Conservation (phyloP, 192 early-diverging fungal species). For the Chytriomyces sp. region DNA sequence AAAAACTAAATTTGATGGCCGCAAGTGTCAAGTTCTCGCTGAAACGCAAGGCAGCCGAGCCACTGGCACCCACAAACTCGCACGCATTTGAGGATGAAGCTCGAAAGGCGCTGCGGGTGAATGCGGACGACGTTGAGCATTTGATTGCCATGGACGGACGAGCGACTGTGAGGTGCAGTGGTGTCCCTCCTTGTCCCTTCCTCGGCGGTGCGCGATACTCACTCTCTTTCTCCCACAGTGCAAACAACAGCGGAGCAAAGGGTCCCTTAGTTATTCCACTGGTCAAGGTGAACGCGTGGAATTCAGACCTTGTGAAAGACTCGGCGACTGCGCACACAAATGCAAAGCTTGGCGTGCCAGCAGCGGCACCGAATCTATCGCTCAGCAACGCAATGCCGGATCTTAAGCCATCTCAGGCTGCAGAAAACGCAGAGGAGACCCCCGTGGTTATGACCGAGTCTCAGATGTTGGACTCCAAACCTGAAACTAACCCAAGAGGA, state of each 20-base stretch:
- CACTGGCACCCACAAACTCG: not conserved
- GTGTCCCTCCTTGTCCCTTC: not conserved
- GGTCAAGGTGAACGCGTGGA: slow-evolving; percentile 45
- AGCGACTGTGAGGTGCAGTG: not conserved
- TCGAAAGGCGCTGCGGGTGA: not conserved
- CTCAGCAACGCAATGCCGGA: not conserved
- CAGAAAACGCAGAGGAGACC: not conserved
- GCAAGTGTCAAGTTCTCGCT: slow-evolving; percentile 1
- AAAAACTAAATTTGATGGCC: too few species aligned
- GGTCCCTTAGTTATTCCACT: slow-evolving; percentile 48
- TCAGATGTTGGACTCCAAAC: not conserved
- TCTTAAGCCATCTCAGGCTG: not conserved
- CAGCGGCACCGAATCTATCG: not conserved
- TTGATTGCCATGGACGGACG: not conserved
- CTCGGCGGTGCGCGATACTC: not conserved
- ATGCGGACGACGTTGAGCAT: not conserved
- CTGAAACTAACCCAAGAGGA: not conserved
- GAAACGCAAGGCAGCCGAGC: slow-evolving; percentile 17
- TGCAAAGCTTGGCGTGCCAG: not conserved
- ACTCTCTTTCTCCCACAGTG: not conserved
- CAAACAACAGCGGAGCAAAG: slow-evolving; percentile 23
- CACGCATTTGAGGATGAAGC: not conserved
- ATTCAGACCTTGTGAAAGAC: not conserved
- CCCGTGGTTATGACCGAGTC: not conserved
- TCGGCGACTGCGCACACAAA: not conserved